These are phyloP conservation scores for Viridothelium virens DNA, from an alignment of 495 filamentous ascomycete species.

Conservation along the genomic window DNA sequence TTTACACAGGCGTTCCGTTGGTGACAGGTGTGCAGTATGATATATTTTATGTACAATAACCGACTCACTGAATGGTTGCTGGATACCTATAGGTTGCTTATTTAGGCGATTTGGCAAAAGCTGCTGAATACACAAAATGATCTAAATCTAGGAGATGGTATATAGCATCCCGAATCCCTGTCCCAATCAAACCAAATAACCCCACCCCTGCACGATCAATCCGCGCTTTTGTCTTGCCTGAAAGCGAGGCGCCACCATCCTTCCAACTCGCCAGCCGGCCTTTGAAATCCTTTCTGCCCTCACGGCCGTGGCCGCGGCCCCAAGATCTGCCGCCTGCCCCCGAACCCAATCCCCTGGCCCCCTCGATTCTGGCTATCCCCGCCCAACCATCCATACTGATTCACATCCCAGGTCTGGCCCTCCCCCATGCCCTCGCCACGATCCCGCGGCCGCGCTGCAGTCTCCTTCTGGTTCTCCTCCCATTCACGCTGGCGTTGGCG, in stretches of 20 bases:
- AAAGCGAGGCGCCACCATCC: too few relatives aligned
- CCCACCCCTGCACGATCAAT: neutral
- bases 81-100: neutral
- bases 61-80: neutral
- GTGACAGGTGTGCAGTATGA: neutral
- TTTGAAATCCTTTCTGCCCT: neutral
- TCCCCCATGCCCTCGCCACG: constrained; percentile 43
- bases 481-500: constrained; percentile 87
- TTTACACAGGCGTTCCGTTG: neutral
- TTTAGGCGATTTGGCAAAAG: neutral
- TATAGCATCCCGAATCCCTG: neutral
- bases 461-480: constrained; percentile 82
- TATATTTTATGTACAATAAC: neutral
- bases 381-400: constrained; percentile 80
- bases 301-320: constrained; percentile 20
- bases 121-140: neutral
- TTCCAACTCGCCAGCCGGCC: neutral
- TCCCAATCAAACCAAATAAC: neutral
- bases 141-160: neutral
- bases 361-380: constrained; percentile 60
- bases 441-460: constrained; percentile 47
- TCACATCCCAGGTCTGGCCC: constrained; percentile 65
- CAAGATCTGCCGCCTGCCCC: constrained; percentile 25
- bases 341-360: constrained; percentile 21
- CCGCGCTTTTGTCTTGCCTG: too few relatives aligned